phyloP scores from a whole-genome alignment of 2,329 filamentous ascomycete genomes.

The Leptoxyphium fumago region DNA sequence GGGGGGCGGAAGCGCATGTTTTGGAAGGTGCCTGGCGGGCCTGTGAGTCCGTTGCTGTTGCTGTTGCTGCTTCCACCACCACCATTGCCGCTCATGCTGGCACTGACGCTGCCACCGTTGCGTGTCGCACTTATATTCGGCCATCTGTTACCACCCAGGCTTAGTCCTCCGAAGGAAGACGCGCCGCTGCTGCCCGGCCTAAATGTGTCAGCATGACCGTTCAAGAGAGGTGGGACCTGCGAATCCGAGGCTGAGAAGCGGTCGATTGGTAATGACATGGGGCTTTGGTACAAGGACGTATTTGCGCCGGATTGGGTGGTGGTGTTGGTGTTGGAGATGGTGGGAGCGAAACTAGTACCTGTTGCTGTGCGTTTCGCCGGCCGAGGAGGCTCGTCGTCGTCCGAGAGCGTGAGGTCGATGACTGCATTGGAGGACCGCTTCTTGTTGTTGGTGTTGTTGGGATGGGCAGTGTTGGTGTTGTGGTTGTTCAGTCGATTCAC shows the following conservation, averaged over 20 bases:
- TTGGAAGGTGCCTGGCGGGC: not conserved
- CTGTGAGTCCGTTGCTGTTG: not conserved
- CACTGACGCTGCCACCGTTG: slow-evolving; percentile 3
- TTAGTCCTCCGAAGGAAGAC: not conserved
- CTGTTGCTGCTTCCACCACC: not conserved
- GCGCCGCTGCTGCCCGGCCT: slow-evolving; percentile 9
- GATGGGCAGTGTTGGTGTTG: slow-evolving; percentile 10
- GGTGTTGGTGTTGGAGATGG: slow-evolving; percentile 6
- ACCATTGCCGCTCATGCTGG: not conserved
- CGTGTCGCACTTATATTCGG: slow-evolving; percentile 3
- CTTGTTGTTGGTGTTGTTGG: slow-evolving; percentile 18
- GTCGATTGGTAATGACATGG: slow-evolving; percentile 9
- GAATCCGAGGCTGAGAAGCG: not conserved
- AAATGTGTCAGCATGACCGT: slow-evolving; percentile 11
- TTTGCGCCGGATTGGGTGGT: slow-evolving; percentile 8
- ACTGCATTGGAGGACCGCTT: slow-evolving; percentile 32
- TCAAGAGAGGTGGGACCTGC: slow-evolving; percentile 2
- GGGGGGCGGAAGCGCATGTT: not conserved
- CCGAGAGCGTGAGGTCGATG: slow-evolving; percentile 34
- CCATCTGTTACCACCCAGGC: slow-evolving; percentile 3
- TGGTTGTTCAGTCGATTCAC: too few relatives aligned
- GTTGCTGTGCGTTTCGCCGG: slow-evolving; percentile 19
- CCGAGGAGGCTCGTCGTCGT: slow-evolving; percentile 29
- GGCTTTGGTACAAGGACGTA: slow-evolving; percentile 9
- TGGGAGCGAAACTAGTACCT: slow-evolving; percentile 8